Base-by-base conservation (phyloP, 306 rosid species). In the Trifolium pratense region DNA sequence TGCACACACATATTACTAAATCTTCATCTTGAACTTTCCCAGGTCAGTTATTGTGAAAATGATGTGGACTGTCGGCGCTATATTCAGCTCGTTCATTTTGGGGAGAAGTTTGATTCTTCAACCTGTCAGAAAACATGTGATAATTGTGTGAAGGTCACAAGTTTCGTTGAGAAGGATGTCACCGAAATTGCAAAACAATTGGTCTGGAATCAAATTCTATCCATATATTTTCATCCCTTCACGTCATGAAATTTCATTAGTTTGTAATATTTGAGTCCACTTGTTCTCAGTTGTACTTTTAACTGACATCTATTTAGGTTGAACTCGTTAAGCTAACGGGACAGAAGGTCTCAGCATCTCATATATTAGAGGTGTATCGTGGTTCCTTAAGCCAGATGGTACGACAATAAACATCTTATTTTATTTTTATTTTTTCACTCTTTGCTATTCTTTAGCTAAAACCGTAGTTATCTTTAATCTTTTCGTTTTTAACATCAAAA, bases 41-140 rank as follows among this genome's bases (percentile, higher is more conserved):
- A 94, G 98, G 90, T 94, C 74, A 88, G 97, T 79, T 94, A 94
- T 77, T 88, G 97, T 73, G 98, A 94, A 85, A 94, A 91, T 70
- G 87, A 84, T 71, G 98, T 88, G 74, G 97, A 94, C 71, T 94
- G 98, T 63, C 84, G 98, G 42, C 92, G 98, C 57, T 80, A 84
- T 80, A 84, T 94, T 63, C 98, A 94, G 85, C 97, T 94, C 53
- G 76, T 67, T 75, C 98, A 94, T 89, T 88, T 94, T 63, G 98
- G 98, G 76, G 97, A 80, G n/a, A n/a, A n/a, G n/a, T n/a, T n/a
- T n/a, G n/a, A n/a, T n/a, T n/a, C n/a, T n/a, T n/a, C n/a, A n/a
- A n/a, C n/a, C n/a, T n/a, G n/a, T n/a, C n/a, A n/a, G n/a, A n/a
- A n/a, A n/a, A n/a, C n/a, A n/a, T n/a, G n/a, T n/a, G n/a, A n/a